Percentiles rank a stretch among this genome's conserved stretches.
phyloP scores from a whole-genome alignment of 129 eudicot genomes.

The Calendula officinalis region DNA sequence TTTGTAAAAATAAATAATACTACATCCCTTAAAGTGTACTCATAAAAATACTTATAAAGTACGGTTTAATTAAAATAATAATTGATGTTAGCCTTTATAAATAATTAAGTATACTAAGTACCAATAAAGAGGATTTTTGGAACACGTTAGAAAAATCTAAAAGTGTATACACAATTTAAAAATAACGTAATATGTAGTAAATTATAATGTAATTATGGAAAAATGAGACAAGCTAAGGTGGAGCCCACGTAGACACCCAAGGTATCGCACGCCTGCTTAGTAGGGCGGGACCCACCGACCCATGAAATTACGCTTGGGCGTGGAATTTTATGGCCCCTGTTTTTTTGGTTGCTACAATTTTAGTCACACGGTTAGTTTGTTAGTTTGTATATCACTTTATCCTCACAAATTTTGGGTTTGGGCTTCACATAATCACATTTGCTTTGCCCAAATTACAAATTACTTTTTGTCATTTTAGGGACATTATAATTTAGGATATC shows the following conservation, averaged over 20 bases:
- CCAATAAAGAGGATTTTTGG: no score
- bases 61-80: no score
- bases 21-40: no score
- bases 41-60: no score
- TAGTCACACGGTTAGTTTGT: not conserved
- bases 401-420: not conserved
- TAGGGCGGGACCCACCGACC: slow-evolving; percentile 18
- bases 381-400: not conserved
- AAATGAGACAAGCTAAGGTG: not conserved
- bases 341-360: not conserved
- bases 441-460: not conserved
- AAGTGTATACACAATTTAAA: no score
- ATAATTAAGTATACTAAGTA: no score
- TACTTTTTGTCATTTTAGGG: not conserved
- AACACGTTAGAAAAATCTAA: no score
- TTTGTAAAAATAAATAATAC: no score
- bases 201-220: not conserved
- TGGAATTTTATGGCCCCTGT: slow-evolving; percentile 9
- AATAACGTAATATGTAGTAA: no score
- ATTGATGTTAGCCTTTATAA: no score
- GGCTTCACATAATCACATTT: slow-evolving; percentile 24
- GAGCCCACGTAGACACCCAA: not conserved
- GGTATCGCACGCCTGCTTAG: slow-evolving; percentile 25
- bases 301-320: slow-evolving; percentile 4
- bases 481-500: not conserved